Conservation (phyloP, 1,284 basidiomycete genomes). For the Cutaneotrichosporon curvatum region DNA sequence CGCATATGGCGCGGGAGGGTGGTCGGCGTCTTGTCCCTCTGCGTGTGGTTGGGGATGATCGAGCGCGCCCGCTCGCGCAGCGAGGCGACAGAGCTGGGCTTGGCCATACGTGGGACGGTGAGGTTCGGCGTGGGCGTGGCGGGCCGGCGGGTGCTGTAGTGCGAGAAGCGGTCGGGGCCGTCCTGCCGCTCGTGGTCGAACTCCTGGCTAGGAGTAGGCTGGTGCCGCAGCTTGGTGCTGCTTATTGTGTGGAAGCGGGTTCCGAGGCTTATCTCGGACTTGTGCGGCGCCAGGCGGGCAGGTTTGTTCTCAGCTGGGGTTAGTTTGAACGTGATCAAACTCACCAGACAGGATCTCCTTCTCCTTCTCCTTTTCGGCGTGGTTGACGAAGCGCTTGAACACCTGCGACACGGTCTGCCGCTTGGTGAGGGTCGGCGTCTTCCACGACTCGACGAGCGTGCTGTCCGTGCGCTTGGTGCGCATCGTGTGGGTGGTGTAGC, state of each 20-base stretch:
- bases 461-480: background rate
- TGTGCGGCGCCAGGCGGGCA: slow-evolving; percentile 17
- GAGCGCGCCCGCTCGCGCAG: slow-evolving; percentile 33
- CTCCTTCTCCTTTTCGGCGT: background rate
- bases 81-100: slow-evolving; percentile 31
- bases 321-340: background rate
- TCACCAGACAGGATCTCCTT: background rate
- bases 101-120: slow-evolving; percentile 15
- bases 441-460: background rate
- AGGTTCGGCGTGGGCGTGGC: background rate
- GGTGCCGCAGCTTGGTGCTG: background rate
- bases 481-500: background rate
- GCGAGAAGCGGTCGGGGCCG: background rate
- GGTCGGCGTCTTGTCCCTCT: slow-evolving; percentile 6
- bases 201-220: background rate
- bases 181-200: background rate
- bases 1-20: slow-evolving; percentile 1
- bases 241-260: background rate
- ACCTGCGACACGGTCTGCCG: slow-evolving; percentile 21
- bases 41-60: slow-evolving; percentile 16
- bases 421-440: slow-evolving; percentile 3
- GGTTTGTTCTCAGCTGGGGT: slow-evolving; percentile 6
- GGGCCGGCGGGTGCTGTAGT: background rate
- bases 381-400: slow-evolving; percentile 2
- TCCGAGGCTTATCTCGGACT: slow-evolving; percentile 33